Evolutionary conservation across 1,139 yeast species (phyloP).

Genomic region (Scheffersomyces lignicola): DNA sequence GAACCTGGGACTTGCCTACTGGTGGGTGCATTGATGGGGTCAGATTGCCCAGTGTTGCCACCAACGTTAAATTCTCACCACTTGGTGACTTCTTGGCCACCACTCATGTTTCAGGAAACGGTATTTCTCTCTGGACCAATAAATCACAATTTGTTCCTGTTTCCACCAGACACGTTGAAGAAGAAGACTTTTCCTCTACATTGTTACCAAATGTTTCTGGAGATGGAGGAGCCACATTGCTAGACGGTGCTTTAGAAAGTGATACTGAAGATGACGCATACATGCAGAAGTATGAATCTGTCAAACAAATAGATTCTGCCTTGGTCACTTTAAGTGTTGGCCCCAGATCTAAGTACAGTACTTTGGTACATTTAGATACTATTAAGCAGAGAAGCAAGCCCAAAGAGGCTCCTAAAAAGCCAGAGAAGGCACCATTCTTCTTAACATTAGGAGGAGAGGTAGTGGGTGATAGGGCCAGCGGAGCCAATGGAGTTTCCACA

Average conservation of each 20-base stretch:
- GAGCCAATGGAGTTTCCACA: conserved; percentile 48
- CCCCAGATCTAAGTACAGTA: conserved; percentile 76
- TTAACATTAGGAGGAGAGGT: conserved; percentile 62
- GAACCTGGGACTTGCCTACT: conserved; percentile 98
- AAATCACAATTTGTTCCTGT: conserved; percentile 77
- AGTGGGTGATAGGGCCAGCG: conserved; percentile 70
- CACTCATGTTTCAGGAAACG: conserved; percentile 87
- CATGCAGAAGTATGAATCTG: conserved; percentile 46
- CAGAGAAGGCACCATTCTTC: conserved; percentile 82
- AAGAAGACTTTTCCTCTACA: conserved; percentile 61
- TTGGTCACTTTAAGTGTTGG: conserved; percentile 75
- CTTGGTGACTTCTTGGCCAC: conserved; percentile 92
- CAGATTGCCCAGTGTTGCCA: conserved; percentile 72
- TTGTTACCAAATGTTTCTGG: conserved; percentile 80
- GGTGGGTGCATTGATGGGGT: conserved; percentile 97
- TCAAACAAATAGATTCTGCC: conserved; percentile 62
- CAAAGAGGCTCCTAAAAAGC: conserved; percentile 82
- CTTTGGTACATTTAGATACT: conserved; percentile 77
- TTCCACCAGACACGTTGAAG: conserved; percentile 76
- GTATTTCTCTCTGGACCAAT: conserved; percentile 91
- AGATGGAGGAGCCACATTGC: conserved; percentile 70
- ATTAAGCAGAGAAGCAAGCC: conserved; percentile 90
- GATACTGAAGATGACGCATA: conserved; percentile 28
- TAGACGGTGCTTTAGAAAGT: conserved; percentile 71
- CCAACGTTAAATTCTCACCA: conserved; percentile 79